Base-by-base conservation (phyloP, 202 grass and related monocot species). In the Dendrocalamus latiflorus region DNA sequence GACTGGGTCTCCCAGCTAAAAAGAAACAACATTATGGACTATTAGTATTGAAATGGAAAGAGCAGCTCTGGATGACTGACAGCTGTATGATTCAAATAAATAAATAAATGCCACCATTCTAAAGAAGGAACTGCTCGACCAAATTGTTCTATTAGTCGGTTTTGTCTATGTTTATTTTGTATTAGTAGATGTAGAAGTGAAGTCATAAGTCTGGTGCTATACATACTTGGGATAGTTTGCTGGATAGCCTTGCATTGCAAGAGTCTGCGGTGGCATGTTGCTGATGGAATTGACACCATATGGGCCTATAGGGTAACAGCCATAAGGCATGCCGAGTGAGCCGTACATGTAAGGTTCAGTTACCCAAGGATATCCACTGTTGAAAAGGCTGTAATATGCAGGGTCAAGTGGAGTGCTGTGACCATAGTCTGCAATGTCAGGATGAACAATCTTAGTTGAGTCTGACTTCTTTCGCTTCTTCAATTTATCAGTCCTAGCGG, bases 381-480 rank as follows among this genome's bases (percentile, higher is more conserved):
- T 51, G 25, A 86, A 90, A 7, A 85, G 78, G 51, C 91, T 88
- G 61, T 58, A 91, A 81, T 57, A 85, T 59, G 87, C 59, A 83
- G 89, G 62, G 21, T 81, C 71, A 30, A 86, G 55, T 54, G 87
- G 81, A 54, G 65, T 30, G 8, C 77, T 77, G 44, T 62, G 86
- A 22, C 51, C 85, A 83, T 58, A 89, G 43, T 80, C 82, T 78
- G 34, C 81, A 85, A 65, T 78, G 64, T 56, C 66, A 72, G 83
- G 80, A 34, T 68, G 62, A 64, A 28, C 79, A 11, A 34, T 70
- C 22, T 75, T 89, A 26, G 73, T 34, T 8, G 77, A 57, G 51
- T 26, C 81, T 47, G 82, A 61, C 87, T 90, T 91, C 81, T 86
- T 90, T 21, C 74, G 80, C 75, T 86, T 94, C 70, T 89, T 94